A percentile compares a stretch with the other conserved stretches of the same genome.
These are phyloP conservation scores for Phlyctochytrium arcticum DNA, from an alignment of 192 early-diverging fungal genomes.

Conservation along the genomic window DNA sequence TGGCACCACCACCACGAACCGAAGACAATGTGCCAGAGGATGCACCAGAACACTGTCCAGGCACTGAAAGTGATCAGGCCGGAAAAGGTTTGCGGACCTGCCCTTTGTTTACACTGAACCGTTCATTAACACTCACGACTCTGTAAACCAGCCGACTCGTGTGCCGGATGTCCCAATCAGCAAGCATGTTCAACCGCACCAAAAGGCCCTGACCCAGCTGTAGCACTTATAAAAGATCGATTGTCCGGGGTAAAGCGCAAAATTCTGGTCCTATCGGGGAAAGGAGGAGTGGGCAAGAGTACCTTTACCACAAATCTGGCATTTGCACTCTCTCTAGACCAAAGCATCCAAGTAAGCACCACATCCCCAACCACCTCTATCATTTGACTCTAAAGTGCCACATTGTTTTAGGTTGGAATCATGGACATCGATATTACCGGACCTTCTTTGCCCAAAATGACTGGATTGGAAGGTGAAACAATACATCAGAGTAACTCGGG, in stretches of 20 bases:
- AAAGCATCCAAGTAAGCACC: constrained; percentile 31
- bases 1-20: too few species aligned
- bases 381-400: neutral
- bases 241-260: constrained; percentile 72
- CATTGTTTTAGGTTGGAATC: constrained; percentile 63
- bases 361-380: neutral
- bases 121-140: neutral
- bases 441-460: constrained; percentile 93
- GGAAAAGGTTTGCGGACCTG: constrained; percentile 37
- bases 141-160: constrained; percentile 29
- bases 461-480: constrained; percentile 81
- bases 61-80: constrained; percentile 44
- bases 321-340: constrained; percentile 39
- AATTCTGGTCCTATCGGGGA: constrained; percentile 90
- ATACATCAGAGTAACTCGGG: constrained; percentile 89
- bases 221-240: constrained; percentile 41
- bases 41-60: constrained; percentile 48
- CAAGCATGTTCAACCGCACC: constrained; percentile 38
- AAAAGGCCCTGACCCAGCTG: constrained; percentile 46
- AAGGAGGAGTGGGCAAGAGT: constrained; percentile 97
- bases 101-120: neutral
- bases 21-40: constrained; percentile 33
- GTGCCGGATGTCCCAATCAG: constrained; percentile 56
- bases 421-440: constrained; percentile 98
- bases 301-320: constrained; percentile 83